Percentiles rank a stretch among this genome's conserved stretches.
Evolutionary conservation across 805 yeast genomes (phyloP).

Genomic region (Komagataella populi): DNA sequence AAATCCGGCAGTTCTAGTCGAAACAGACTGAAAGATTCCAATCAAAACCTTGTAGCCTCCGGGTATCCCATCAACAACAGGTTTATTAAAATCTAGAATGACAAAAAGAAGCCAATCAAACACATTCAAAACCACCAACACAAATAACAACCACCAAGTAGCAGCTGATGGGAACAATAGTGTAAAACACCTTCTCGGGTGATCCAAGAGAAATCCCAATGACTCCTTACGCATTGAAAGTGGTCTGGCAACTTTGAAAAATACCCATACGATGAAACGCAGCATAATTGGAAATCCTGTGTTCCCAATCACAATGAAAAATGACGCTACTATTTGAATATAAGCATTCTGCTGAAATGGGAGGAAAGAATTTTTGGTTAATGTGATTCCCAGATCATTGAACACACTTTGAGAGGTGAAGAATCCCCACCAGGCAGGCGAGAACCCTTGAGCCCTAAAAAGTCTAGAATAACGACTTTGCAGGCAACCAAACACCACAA

Average conservation of each 20-base stretch:
- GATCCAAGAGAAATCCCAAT: conserved; percentile 76
- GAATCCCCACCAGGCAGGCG: conserved; percentile 89
- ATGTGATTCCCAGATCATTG: conserved; percentile 74
- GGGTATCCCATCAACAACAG: conserved; percentile 36
- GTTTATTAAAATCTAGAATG: conserved; percentile 53
- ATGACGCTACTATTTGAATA: conserved; percentile 44
- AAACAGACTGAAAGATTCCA: conserved; percentile 83
- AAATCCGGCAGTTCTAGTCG: conserved; percentile 93
- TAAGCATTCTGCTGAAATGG: conserved; percentile 53
- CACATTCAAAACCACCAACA: conserved; percentile 57
- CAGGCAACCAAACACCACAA: conserved; percentile 48
- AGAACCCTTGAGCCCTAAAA: conserved; percentile 42
- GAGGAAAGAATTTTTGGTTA: conserved; percentile 71
- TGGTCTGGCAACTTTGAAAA: conserved; percentile 55
- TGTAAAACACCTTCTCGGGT: conserved; percentile 95
- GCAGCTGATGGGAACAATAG: conserved; percentile 83
- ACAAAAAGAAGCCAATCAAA: conserved; percentile 74
- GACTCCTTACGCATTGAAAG: conserved; percentile 59
- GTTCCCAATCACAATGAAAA: conserved; percentile 82
- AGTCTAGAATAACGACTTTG: conserved; percentile 25
- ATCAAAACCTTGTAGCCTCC: conserved; percentile 60
- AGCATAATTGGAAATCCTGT: conserved; percentile 86
- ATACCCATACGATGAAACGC: conserved; percentile 70
- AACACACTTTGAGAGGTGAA: conserved; percentile 73
- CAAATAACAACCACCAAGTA: conserved; percentile 86